phyloP scores from a whole-genome alignment of 2,329 filamentous ascomycete species.

The Colletotrichum chlorophyti region DNA sequence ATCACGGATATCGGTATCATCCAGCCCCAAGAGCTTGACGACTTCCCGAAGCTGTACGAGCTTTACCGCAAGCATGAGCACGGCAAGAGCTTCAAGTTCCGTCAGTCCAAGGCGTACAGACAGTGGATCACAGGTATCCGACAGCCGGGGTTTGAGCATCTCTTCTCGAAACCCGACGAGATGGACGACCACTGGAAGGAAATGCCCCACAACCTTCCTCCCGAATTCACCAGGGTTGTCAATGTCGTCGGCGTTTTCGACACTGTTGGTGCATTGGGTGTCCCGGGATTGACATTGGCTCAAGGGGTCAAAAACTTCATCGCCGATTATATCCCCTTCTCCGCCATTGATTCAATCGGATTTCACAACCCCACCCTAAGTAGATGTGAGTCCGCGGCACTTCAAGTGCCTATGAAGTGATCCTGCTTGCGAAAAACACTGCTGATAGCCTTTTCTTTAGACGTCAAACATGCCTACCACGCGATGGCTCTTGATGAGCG shows the following conservation, averaged over 20 bases:
- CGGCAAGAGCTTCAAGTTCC: neutral
- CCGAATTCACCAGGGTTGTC: slow-evolving; percentile 1
- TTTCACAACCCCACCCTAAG: slow-evolving; percentile 7
- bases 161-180: neutral
- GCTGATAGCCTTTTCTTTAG: neutral
- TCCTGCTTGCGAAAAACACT: too few relatives aligned
- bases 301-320: neutral
- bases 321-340: neutral
- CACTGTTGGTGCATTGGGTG: slow-evolving; percentile 20
- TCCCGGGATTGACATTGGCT: neutral
- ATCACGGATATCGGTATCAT: slow-evolving; percentile 35
- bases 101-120: neutral
- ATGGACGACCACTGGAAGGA: neutral
- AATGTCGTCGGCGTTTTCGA: slow-evolving; percentile 23
- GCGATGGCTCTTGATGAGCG: slow-evolving; percentile 14
- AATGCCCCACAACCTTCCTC: neutral
- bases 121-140: slow-evolving; percentile 7
- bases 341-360: slow-evolving; percentile 3
- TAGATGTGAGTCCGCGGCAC: neutral
- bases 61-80: neutral
- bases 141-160: neutral
- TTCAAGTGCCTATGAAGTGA: fast-evolving
- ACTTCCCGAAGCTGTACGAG: slow-evolving; percentile 18
- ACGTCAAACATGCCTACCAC: slow-evolving; percentile 8
- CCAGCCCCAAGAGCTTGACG: slow-evolving; percentile 21